Base-by-base conservation (phyloP, 345 rosid genomes). In the Euphorbia lathyris region DNA sequence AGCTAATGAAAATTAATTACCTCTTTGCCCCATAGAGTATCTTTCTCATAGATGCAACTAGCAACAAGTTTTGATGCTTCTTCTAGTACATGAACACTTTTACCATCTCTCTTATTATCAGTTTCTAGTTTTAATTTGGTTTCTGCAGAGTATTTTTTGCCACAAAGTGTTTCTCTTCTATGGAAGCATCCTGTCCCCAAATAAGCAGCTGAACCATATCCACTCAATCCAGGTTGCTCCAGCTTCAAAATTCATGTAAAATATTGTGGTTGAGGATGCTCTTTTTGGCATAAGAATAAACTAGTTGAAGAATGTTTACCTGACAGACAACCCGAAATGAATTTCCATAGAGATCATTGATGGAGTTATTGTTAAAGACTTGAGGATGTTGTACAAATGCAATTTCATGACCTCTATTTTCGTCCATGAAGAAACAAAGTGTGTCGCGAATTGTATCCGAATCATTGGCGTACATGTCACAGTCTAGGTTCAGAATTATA, bases 401-500 rank as follows among this genome's bases (percentile, higher is more conserved):
- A 56, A 80, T 70, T 71, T 77, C 79, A 6, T 63, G 82, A 25
- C 88, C 84, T 17, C 66, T 68, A 66, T 77, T 66, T 36, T 79
- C 82, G 53, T 85, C 88, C 85, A 83, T 73, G 74, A 83, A 78
- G 70, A 82, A 85, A 71, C 94, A 92, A n/a, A 90, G 85, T 1
- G 96, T 92, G 23, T 90, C 98, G 7, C 62, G 56, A 52, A 87
- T 73, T 12, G 90, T 61, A 40, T 79, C 80, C 17, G 96, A 77
- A 70, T 80, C 80, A 80, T 87, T 90, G 5, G 86, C 84, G 77
- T 88, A 86, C 96, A 90, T 92, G 77, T 92, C 98, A 67, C 98
- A 90, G 76, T 92, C 98, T 56, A 90, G 65, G 56, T 80, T 90
- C 5, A 86, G 87, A 76, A 87, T 81, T 66, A 88, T 57, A 68